Conservation (phyloP, 768 basidiomycete species). For the Boletales sp. region DNA sequence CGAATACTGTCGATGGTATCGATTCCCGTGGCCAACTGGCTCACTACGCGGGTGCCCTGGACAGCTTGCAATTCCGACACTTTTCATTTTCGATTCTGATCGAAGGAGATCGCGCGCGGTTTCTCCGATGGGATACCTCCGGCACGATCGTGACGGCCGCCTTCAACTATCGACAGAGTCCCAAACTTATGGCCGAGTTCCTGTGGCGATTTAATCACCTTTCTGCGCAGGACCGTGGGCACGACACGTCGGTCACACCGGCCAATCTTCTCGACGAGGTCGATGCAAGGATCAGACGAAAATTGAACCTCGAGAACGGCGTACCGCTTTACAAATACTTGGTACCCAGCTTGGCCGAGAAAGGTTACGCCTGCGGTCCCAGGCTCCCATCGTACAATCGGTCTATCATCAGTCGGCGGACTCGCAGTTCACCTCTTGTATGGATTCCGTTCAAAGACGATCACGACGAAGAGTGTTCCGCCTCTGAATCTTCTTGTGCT, state of each 20-base stretch:
- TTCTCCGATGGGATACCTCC: not conserved
- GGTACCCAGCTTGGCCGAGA: not conserved
- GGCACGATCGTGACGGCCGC: not conserved
- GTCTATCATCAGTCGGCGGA: not conserved
- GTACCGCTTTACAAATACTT: not conserved
- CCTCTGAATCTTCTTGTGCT: not conserved
- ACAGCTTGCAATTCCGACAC: not conserved
- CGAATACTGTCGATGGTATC: not conserved
- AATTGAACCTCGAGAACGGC: not conserved
- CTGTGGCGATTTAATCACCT: slow-evolving; percentile 1
- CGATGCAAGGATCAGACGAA: not conserved
- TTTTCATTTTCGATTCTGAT: not conserved
- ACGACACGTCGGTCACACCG: not conserved
- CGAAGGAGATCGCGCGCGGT: not conserved
- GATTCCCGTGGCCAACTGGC: not conserved
- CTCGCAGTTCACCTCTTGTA: not conserved
- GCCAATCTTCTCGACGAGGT: not conserved
- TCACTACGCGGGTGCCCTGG: not conserved
- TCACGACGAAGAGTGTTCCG: not conserved
- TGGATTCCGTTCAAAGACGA: not conserved
- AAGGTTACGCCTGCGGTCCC: not conserved
- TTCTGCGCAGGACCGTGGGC: not conserved
- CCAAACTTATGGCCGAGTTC: not conserved
- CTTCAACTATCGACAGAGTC: not conserved
- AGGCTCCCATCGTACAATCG: not conserved